Percentiles rank a stretch among this genome's conserved stretches.
These are phyloP conservation scores for Citrus reticulata DNA, from an alignment of 345 rosid species.

Conservation along the genomic window DNA sequence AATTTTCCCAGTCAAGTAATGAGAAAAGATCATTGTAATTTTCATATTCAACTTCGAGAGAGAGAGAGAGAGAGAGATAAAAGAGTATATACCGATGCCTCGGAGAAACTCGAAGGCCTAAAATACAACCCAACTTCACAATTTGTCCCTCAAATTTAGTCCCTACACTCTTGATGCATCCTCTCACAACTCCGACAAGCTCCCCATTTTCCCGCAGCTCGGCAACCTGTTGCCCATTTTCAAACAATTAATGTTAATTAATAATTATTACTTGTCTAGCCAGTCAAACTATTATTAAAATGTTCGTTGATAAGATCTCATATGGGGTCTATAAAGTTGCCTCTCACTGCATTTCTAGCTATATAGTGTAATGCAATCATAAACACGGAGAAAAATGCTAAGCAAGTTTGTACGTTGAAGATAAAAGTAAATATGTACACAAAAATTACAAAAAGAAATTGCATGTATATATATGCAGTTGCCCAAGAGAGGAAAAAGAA, in stretches of 20 bases:
- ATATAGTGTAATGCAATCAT: neutral
- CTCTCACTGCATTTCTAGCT: neutral
- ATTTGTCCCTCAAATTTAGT: conserved; percentile 25
- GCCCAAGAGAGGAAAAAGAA: neutral
- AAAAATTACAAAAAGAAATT: neutral
- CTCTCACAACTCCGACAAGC: conserved; percentile 56
- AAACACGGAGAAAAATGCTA: conserved; percentile 9
- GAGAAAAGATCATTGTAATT: neutral
- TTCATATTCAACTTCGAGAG: neutral
- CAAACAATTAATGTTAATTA: neutral
- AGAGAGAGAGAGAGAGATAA: neutral
- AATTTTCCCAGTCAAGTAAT: neutral
- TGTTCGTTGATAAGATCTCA: neutral
- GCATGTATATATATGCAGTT: neutral
- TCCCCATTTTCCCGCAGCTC: conserved; percentile 48
- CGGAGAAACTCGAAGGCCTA: conserved; percentile 62
- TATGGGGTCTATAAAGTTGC: conserved; percentile 18
- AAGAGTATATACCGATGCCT: conserved; percentile 34
- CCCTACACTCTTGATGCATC: conserved; percentile 57
- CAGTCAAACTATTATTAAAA: neutral
- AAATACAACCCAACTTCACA: conserved; percentile 51
- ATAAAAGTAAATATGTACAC: neutral
- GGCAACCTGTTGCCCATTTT: conserved; percentile 48
- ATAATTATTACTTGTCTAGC: conserved; percentile 6
- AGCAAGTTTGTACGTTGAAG: conserved; percentile 5